Evolutionary conservation across 2,329 filamentous ascomycete genomes (phyloP), one percentile per base, ranked within the genome.

Genomic region (Aureobasidium uvarum): DNA sequence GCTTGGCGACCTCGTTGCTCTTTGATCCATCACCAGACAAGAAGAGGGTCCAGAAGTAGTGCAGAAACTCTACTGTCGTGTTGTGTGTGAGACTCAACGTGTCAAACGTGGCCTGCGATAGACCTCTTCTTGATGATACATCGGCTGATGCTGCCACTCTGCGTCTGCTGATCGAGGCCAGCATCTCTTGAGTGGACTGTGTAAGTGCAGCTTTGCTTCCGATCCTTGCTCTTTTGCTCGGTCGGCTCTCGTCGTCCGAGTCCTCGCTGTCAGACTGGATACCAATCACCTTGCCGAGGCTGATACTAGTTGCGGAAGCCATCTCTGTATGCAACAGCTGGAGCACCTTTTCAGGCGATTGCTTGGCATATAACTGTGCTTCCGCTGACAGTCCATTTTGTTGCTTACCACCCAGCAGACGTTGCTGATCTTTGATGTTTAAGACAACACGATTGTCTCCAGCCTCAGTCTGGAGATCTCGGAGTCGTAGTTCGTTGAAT

Each of bases 1-100:
- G 83, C 68, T 90, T 92, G 7, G 88, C 86, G 16, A 97, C 83
- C 77, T 99, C 94, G 48, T 83, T 83, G 0, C 91, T 91, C 39
- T 91, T 88, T 4, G 72, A 70, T 67, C 91, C 88, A 73, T 97
- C 91, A 16, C 93, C 94, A 0, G 93, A 97, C 31, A 96, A 83
- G 73, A 96, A 99, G 0, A 93, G 87, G 39, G 86, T 85, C 94
- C 94, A 99, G 80, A 99, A 99, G 76, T 98, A 96, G 71, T 94
- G 91, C n/a, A 99, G 81, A 72, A 98, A 99, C 74, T 99, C 95
- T 43, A 91, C 89, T 0, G 92, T 96, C 0, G 95, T 99, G 62
- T 93, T 93, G 75, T 98, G 92, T 0, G 94, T 96, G 64, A 90
- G 82, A 14, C 81, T 82, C n/a, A 90, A 73, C 20, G 84, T 84